Base-by-base conservation (phyloP, 176 grass and related monocot species). In the Aegilops speltoides region DNA sequence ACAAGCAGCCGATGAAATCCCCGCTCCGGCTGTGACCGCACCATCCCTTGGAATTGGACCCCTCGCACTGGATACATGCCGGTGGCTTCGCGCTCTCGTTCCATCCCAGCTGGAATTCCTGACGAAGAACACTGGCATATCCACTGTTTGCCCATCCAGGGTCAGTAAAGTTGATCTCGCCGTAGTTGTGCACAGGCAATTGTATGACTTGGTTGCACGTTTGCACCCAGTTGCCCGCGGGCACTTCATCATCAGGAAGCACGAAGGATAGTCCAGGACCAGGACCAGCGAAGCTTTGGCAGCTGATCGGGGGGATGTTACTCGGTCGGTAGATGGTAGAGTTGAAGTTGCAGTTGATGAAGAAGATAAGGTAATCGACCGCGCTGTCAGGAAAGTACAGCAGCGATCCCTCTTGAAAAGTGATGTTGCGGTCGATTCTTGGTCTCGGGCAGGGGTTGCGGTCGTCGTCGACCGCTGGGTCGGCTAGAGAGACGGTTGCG, bases 141-240 rank as follows among this genome's bases (percentile, higher is more conserved):
- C 8, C 41, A 24, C 0, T 19, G 2, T 1, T 4, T 25, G 2
- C 5, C 87, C 87, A 84, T 31, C 0, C 0, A 7, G 13, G 0
- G 2, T 9, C 4, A 0, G 15, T 22, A 17, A 15, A 0, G 13
- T 23, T 7, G 3, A 16, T 0, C 0, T 0, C 0, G 0, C 0
- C 3, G 10, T 22, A 0, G 7, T 65, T 64, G 8, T 41, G 76
- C 23, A 89, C 67, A 6, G 76, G 82, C 6, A 31, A 31, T 66
- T 57, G 0, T 60, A 66, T 4, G 32, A 74, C 32, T 11, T 0
- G 0, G 0, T 0, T 0, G 82, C 82, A 80, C 1, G 0, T 3
- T 8, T 0, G 15, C n/a, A 2, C 0, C 81, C 28, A 84, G 10
- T 23, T 22, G 19, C 9, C 11, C 0, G 0, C 0, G 2, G 64